phyloP scores from a whole-genome alignment of 345 rosid genomes.

The Passiflora organensis region DNA sequence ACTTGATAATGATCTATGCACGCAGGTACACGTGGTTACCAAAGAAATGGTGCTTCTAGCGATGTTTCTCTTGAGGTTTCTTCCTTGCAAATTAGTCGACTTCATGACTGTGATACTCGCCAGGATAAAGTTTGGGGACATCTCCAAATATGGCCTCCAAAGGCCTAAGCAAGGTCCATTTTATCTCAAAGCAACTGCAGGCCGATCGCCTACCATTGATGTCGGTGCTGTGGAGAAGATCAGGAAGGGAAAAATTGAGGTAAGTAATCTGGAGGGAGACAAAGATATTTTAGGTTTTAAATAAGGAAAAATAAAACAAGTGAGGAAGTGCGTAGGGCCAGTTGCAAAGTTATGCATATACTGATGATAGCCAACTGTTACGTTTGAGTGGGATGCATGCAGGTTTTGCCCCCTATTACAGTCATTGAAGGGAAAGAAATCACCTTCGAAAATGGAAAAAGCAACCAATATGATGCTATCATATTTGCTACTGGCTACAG shows the following conservation, averaged over 20 bases:
- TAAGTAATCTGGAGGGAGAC: not conserved
- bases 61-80: conserved; percentile 18
- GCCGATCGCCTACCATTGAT: conserved; percentile 49
- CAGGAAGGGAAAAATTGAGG: conserved; percentile 34
- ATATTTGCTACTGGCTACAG: conserved; percentile 54
- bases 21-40: conserved; percentile 19
- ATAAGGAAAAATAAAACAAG: no score
- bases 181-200: conserved; percentile 24
- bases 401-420: conserved; percentile 35
- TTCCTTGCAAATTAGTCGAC: conserved; percentile 21
- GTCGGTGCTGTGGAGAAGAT: conserved; percentile 39
- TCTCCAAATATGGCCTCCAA: conserved; percentile 33
- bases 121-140: conserved; percentile 3
- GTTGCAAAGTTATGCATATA: no score
- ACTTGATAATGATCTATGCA: not conserved
- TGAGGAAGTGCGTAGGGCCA: no score
- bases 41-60: conserved; percentile 17
- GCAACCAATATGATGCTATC: conserved; percentile 26
- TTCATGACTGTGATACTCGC: not conserved
- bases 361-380: no score
- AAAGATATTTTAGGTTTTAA: no score
- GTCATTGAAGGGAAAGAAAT: conserved; percentile 26
- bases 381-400: not conserved
- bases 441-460: conserved; percentile 27
- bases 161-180: conserved; percentile 45